Base-by-base conservation (phyloP, 164 flowering plant genomes). In the Vitis rotundifolia region DNA sequence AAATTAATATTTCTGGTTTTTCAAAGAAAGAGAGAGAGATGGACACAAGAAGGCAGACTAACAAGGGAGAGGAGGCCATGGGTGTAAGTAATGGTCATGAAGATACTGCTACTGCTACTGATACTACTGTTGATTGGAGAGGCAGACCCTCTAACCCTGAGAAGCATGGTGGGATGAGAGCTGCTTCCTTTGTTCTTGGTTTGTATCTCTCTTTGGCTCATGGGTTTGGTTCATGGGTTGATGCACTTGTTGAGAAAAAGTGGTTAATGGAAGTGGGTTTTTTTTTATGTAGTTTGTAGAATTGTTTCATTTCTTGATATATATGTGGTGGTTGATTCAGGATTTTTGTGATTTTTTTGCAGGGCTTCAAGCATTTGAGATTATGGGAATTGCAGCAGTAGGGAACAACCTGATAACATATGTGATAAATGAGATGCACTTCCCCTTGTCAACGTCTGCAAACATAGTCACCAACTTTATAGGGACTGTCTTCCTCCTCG, bases 341-440 rank as follows among this genome's bases (percentile, higher is more conserved):
- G 51, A 0, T 73, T 6, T 28, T 13, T 59, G 9, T 58, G 8
- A 56, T 22, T 49, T 44, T 3, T 50, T 10, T 18, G 70, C 29
- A 86, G 91, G 97, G 97, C 15, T 78, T 9, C 92, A 90, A 83
- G 86, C 83, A 51, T 93, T 90, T 79, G 98, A 95, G 85, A 93
- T 89, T 60, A 91, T 91, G 97, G 98, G 83, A 59, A 91, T 95
- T 19, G 97, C 96, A 13, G 97, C 93, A 50, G 97, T 91, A 52
- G 99, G 98, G 76, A 91, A 89, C 88, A 95, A 92, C 71, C 92
- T 95, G 50, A 91, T 91, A 69, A 89, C 93, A 2, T 95, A 95
- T 79, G 84, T 91, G 64, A 83, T 93, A 70, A 86, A 88, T 63
- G 94, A 93, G 71, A 91, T 95, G 99, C 97, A 95, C 74, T 91